phyloP scores from a whole-genome alignment of 345 rosid species.

The Corymbia maculata region DNA sequence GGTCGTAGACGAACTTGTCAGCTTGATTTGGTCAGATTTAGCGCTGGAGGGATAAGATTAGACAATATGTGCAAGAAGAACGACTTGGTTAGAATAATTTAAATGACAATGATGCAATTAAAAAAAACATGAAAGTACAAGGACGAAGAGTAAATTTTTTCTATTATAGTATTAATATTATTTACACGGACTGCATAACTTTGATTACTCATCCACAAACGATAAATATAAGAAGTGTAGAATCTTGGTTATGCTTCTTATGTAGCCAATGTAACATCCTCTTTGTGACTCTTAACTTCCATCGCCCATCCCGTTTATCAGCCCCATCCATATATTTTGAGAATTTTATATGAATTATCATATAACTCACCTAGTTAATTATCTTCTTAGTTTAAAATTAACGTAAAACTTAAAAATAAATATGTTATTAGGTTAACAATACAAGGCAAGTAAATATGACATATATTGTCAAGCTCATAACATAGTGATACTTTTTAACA shows the following conservation, averaged over 20 bases:
- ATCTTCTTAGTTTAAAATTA: not conserved
- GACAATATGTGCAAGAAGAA: not conserved
- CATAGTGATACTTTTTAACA: not conserved
- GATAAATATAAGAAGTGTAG: not conserved
- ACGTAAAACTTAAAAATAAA: not conserved
- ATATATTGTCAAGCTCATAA: not conserved
- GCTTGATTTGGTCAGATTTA: not conserved
- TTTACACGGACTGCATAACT: not conserved
- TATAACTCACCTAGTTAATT: not conserved
- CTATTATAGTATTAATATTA: not conserved
- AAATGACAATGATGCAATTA: not conserved
- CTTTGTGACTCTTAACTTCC: not conserved
- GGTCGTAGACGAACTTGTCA: not conserved
- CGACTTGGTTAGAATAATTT: not conserved
- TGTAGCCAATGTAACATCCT: not conserved
- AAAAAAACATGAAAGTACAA: not conserved
- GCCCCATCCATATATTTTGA: not conserved
- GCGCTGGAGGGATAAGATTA: not conserved
- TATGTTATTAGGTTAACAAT: not conserved
- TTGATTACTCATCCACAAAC: not conserved
- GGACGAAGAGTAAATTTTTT: not conserved
- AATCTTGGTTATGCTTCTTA: not conserved
- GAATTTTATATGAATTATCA: not conserved
- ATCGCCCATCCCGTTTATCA: accelerated
- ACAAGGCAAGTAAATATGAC: not conserved